Evolutionary conservation across 441 rosid genomes (phyloP), one percentile per base, ranked within the genome.

Genomic region (Lepidium campestre): DNA sequence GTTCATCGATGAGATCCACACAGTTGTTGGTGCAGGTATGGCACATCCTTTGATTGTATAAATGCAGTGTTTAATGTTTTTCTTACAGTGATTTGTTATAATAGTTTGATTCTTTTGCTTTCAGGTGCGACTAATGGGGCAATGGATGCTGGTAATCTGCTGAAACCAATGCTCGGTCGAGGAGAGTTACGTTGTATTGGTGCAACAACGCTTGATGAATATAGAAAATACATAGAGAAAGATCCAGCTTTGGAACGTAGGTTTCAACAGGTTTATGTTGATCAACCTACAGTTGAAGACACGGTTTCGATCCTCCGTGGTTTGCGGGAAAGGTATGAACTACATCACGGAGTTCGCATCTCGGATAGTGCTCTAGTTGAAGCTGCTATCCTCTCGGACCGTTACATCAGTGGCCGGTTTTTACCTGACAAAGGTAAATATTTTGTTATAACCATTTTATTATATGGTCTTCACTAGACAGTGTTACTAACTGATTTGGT

Each of bases 81-180:
- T 10, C 4, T 46, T 37, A 65, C 54, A 45, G 14, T 60, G 37
- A 20, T 14, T 44, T 20, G 17, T 27, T 5, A 58, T 39, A 31
- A 2, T 12, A 27, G 27, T 46, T 58, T 35, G 37, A 20, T 9
- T 40, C 12, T 7, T 47, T 15, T 57, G 9, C 9, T 77, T 76
- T 82, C 76, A 93, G 99, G 99, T 80, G 97, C 90, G 9, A 93
- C 99, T 68, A 87, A 82, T 79, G 99, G 99, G 17, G 91, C 99
- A 10, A 87, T 93, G 99, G 99, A 93, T 75, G 99, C 96, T 8
- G 95, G 97, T 36, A 93, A 91, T 76, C 85, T 93, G 47, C 74
- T 93, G 82, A 93, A 93, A 74, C 97, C 99, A 13, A 94, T 94
- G 99, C 85, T 91, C 60, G 97, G 97, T 62, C 78, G 96, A 9